Evolutionary conservation across 2,329 filamentous ascomycete species (phyloP), one percentile per base, ranked within the genome.

Genomic region (Trichophyton rubrum): DNA sequence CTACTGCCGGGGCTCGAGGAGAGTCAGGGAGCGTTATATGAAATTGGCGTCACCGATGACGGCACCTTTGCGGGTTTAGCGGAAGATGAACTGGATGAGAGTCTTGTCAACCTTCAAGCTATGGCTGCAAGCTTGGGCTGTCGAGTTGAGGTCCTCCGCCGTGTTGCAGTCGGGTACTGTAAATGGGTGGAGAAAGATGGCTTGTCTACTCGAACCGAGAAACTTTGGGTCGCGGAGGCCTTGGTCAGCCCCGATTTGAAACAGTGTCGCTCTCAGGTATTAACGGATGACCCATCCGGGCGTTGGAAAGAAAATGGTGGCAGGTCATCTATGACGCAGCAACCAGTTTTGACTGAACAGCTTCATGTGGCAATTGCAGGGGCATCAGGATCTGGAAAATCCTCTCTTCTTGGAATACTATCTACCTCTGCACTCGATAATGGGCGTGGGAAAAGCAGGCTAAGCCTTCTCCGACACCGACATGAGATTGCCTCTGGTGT

Each of bases 101-200:
- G 90, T 70, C 79, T 97, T 63, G 82, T 82, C 47, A 96, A 91
- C 61, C 75, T 99, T 41, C 84, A 85, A 63, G 85, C 88, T 58
- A 99, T 99, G 92, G 92, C 93, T 41, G 88, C 89, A 9, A 95
- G 90, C 70, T 76, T 99, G 56, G 92, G 93, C 3, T 97, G 93
- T 68, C 83, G 82, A 59, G 87, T 96, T 4, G 85, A 92, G 66
- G 82, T 97, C 22, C 77, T 90, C 30, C 86, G 90, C 15, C 88
- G 85, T 77, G 87, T 97, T 35, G 80, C 85, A 56, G 91, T 99
- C 17, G 93, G 92, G 11, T 83, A 88, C 33, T 95, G 91, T 68
- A 86, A 95, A 65, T 76, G 70, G 76, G 64, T 62, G 2, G 73
- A 75, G 24, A 43, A 59, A n/a, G 40, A 27, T 8, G 27, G 20